Evolutionary conservation across 2,329 filamentous ascomycete species (phyloP).

Genomic region (Aspergillus persii): DNA sequence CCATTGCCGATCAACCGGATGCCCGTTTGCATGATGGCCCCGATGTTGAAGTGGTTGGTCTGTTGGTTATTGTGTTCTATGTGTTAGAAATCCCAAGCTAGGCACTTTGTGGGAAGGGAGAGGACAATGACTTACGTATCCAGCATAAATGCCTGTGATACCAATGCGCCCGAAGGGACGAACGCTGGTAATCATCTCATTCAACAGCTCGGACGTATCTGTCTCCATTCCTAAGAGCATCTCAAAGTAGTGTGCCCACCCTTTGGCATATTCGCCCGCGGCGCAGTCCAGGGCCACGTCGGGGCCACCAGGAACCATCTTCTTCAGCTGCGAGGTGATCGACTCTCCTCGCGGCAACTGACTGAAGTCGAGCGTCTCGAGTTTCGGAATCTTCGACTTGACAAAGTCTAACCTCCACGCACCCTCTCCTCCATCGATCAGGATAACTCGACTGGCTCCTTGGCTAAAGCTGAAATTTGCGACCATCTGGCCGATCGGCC

Average conservation of each 20-base stretch:
- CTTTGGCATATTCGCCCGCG: conserved; percentile 62
- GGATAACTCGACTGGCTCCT: conserved; percentile 71
- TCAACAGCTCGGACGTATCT: conserved; percentile 68
- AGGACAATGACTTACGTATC: conserved; percentile 47
- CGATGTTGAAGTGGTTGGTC: conserved; percentile 81
- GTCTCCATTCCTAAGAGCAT: conserved; percentile 69
- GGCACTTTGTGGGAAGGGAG: not conserved
- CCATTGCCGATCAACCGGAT: conserved; percentile 71
- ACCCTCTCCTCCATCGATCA: conserved; percentile 69
- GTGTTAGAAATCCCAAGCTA: not conserved
- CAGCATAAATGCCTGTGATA: conserved; percentile 69
- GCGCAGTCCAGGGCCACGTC: conserved; percentile 72
- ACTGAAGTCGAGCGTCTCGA: conserved; percentile 69
- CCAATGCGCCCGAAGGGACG: conserved; percentile 64
- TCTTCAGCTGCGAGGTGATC: conserved; percentile 70
- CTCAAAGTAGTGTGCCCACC: conserved; percentile 61
- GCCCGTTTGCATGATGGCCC: conserved; percentile 82
- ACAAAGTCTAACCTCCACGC: conserved; percentile 66
- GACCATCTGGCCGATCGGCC: conserved; percentile 79
- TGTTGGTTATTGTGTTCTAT: conserved; percentile 24
- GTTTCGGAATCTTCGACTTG: conserved; percentile 61
- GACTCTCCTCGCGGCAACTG: conserved; percentile 61
- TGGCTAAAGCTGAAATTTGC: conserved; percentile 67
- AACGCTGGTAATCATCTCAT: conserved; percentile 54
- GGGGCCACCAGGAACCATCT: conserved; percentile 70